Percentiles rank a stretch among this genome's conserved stretches.
Evolutionary conservation across 306 rosid genomes (phyloP).

Genomic region (Prosopis cineraria): DNA sequence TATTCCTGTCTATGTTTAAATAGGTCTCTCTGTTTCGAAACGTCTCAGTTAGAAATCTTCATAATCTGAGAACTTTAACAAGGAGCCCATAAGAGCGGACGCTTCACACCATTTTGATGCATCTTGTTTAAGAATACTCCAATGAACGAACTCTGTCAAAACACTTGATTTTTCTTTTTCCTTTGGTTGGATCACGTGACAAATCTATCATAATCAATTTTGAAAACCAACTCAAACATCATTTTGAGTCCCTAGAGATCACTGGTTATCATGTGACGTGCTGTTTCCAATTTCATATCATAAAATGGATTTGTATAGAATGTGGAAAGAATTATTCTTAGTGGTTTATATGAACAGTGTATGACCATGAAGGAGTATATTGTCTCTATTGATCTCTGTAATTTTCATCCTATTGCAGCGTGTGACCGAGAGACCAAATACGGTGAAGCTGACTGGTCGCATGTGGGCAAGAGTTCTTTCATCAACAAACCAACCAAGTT

Average conservation of each 20-base stretch:
- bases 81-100: neutral
- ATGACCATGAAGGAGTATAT: neutral
- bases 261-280: neutral
- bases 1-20: neutral
- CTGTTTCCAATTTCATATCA: neutral
- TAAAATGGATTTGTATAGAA: neutral
- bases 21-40: neutral
- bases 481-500: constrained; percentile 93
- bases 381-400: neutral
- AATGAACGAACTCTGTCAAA: neutral
- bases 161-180: neutral
- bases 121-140: neutral
- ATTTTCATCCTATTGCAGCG: constrained; percentile 57
- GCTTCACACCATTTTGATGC: neutral
- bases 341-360: neutral
- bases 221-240: neutral
- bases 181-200: neutral
- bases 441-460: constrained; percentile 65
- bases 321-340: neutral
- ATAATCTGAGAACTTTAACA: neutral
- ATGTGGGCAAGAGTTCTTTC: constrained; percentile 99
- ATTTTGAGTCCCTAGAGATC: neutral
- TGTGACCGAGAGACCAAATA: constrained; percentile 77
- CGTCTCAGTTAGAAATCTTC: neutral
- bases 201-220: neutral